Base-by-base conservation (phyloP, 2,329 filamentous ascomycete genomes). In the Allantophomopsis cytisporea region DNA sequence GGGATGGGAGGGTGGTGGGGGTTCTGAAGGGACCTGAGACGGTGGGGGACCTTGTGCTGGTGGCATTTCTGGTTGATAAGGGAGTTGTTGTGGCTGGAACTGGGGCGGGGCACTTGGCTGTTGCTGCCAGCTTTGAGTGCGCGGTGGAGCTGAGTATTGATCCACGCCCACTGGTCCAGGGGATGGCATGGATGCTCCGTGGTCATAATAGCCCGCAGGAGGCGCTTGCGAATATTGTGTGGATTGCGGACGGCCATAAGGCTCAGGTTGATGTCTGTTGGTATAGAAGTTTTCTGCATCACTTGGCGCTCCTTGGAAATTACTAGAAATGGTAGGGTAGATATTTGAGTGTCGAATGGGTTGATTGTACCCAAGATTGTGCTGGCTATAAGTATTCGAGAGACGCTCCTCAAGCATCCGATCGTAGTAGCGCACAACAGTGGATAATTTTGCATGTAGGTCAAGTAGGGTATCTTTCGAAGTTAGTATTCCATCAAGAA, bases 371-470 rank as follows among this genome's bases (percentile, higher is more conserved):
- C 73, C 71, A 15, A 86, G 63, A 34, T 62, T 78, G 51, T 89
- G 83, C 52, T 94, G 85, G 46, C 78, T 83, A 57, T 96, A 96
- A 2, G 91, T 89, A 57, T 83, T 93, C 7, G 87, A 94, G 18
- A 98, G 68, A 31, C 91, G 78, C 46, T 98, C 91, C 60, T 98
- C 91, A 13, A 98, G 71, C 91, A 98, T 96, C 32, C 87, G 79
- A 59, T 98, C 91, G 55, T 98, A 98, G 56, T 96, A 96, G 28
- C 91, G 77, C 5, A 98, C 91, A 18, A 96, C 91, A 0, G 89
- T 95, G 0, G 89, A 91, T 17, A 98, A 68, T 57, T 98, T 98
- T 14, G 87, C 83, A 56, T 98, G 91, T 1, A 98, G 68, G 57
- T 98, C 91, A 17, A 96, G 73, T 8, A 98, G 69, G 1, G 89